phyloP scores from a whole-genome alignment of 495 filamentous ascomycete species.

The Neurospora sp. region DNA sequence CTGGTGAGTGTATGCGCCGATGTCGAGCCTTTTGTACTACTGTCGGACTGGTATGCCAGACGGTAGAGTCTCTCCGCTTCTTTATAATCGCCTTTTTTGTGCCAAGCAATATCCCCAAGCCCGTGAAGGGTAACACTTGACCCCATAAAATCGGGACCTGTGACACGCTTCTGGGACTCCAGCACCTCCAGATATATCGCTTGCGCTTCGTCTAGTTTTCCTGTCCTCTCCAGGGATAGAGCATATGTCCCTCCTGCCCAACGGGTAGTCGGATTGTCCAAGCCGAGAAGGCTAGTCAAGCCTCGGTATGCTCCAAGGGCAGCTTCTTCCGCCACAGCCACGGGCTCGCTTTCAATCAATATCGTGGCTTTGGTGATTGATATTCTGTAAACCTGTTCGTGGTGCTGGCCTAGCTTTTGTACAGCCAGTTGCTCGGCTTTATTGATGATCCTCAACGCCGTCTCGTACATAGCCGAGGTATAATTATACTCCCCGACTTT shows the following conservation, averaged over 20 bases:
- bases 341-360: background rate
- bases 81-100: background rate
- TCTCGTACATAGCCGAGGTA: no score
- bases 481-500: no score
- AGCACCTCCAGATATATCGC: background rate
- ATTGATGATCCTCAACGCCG: no score
- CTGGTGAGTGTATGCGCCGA: accelerated
- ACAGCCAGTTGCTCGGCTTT: no score
- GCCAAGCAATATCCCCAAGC: background rate
- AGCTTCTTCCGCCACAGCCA: background rate
- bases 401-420: no score
- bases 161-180: background rate
- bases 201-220: background rate
- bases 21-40: background rate
- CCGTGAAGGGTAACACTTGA: background rate
- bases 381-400: background rate
- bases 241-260: background rate
- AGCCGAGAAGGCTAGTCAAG: background rate
- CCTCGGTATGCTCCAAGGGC: background rate
- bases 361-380: background rate
- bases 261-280: background rate
- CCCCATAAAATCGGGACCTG: background rate
- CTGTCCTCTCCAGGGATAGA: background rate
- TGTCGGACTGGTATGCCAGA: background rate
- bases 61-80: background rate